phyloP scores from a whole-genome alignment of 2,329 filamentous ascomycete species.

The Epichloe hybrida region DNA sequence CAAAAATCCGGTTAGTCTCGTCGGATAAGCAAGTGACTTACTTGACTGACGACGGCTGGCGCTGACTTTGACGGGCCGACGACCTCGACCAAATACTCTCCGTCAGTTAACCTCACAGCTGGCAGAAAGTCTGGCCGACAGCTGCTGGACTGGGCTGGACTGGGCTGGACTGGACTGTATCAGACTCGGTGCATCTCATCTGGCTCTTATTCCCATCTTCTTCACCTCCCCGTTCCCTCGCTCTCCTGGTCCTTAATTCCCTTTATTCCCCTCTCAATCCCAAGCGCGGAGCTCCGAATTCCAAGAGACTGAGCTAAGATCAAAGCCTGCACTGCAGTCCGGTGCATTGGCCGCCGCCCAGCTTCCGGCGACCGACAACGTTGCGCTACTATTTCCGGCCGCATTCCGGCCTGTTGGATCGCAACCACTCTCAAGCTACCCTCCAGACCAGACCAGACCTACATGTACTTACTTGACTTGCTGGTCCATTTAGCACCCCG shows the following conservation, averaged over 20 bases:
- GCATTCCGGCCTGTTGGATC: neutral
- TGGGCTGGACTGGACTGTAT: neutral
- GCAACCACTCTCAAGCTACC: neutral
- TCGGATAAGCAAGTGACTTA: neutral
- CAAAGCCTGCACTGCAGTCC: neutral
- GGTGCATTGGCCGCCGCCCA: neutral
- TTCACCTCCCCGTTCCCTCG: slow-evolving; percentile 7
- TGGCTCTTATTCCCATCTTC: slow-evolving; percentile 8
- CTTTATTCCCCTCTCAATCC: neutral
- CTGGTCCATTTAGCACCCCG: neutral
- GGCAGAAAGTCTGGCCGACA: neutral
- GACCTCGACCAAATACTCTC: neutral
- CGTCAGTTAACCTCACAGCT: neutral
- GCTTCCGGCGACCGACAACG: slow-evolving; percentile 16
- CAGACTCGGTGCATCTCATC: neutral
- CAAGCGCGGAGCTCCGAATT: neutral
- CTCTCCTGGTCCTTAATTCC: neutral
- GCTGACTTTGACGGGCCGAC: neutral
- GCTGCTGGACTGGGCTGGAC: neutral
- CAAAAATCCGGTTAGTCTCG: neutral
- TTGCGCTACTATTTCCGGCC: slow-evolving; percentile 4
- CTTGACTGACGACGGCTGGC: neutral
- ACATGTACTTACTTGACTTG: neutral
- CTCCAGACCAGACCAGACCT: neutral
- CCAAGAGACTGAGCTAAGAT: neutral